A percentile compares a stretch with the other conserved stretches of the same genome.
phyloP scores from a whole-genome alignment of 345 rosid species.

The Draba incana region DNA sequence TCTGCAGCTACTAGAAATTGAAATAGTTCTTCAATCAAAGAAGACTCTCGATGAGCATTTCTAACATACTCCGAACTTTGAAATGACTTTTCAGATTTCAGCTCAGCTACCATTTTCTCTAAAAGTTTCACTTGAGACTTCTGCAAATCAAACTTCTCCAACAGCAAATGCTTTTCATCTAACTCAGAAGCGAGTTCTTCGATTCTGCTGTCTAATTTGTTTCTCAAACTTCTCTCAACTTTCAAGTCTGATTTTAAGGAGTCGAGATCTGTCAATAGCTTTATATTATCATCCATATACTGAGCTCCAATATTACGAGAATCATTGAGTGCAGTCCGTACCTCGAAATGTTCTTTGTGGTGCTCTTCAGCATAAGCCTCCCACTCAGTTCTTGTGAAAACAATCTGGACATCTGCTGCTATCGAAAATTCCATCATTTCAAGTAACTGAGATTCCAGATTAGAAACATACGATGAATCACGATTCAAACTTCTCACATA shows the following conservation, averaged over 20 bases:
- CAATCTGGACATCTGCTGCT: constrained; percentile 60
- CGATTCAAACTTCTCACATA: constrained; percentile 49
- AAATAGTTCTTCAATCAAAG: constrained; percentile 46
- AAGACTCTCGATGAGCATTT: constrained; percentile 32
- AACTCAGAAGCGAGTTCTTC: constrained; percentile 57
- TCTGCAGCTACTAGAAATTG: constrained; percentile 60
- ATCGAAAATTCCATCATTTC: constrained; percentile 61
- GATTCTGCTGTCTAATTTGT: constrained; percentile 49
- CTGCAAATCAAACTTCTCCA: constrained; percentile 52
- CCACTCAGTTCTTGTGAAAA: constrained; percentile 61
- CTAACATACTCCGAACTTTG: constrained; percentile 27
- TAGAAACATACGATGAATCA: constrained; percentile 51
- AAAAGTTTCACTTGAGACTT: constrained; percentile 56
- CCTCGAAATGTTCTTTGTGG: constrained; percentile 55
- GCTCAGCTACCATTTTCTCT: constrained; percentile 57
- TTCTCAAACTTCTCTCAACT: constrained; percentile 37
- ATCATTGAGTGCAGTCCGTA: constrained; percentile 49
- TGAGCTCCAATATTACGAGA: constrained; percentile 55
- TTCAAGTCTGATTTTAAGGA: constrained; percentile 52
- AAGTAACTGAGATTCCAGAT: constrained; percentile 63
- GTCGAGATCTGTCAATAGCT: constrained; percentile 51
- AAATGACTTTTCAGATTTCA: constrained; percentile 60
- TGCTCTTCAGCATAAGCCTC: constrained; percentile 55
- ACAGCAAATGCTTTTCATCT: constrained; percentile 54
- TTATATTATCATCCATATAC: constrained; percentile 55